A percentile compares a stretch with the other conserved stretches of the same genome.
Conservation (phyloP, 179 eudicot species). For the Vitellaria paradoxa region DNA sequence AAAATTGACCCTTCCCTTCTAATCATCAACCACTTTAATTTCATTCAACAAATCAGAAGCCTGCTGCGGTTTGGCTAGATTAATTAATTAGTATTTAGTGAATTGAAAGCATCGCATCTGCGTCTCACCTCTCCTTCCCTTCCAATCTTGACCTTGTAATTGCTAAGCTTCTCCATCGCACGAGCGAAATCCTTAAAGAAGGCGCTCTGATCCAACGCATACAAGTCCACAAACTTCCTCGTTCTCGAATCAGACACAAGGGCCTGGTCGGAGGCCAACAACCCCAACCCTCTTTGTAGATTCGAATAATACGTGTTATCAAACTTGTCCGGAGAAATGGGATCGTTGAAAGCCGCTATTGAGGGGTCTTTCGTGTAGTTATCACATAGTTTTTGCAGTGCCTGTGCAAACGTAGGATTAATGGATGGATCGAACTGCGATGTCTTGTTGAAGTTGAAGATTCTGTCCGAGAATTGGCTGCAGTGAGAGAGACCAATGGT, state of each 20-base stretch:
- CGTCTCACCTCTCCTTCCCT: slow-evolving; percentile 37
- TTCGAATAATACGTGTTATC: slow-evolving; percentile 37
- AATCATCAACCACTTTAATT: not conserved
- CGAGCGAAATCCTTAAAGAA: slow-evolving; percentile 31
- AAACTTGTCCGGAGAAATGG: slow-evolving; percentile 36
- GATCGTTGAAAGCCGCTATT: slow-evolving; percentile 35
- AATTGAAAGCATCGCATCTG: slow-evolving; percentile 38
- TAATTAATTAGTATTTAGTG: slow-evolving; percentile 12
- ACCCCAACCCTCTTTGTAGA: slow-evolving; percentile 35
- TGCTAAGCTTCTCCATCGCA: slow-evolving; percentile 38
- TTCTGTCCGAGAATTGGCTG: slow-evolving; percentile 30
- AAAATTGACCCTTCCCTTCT: not conserved
- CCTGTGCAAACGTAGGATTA: slow-evolving; percentile 28
- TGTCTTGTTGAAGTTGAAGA: slow-evolving; percentile 27
- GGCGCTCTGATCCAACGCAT: slow-evolving; percentile 30
- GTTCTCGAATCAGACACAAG: slow-evolving; percentile 29
- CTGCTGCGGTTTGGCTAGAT: not conserved
- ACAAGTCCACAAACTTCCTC: slow-evolving; percentile 37
- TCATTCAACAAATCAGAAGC: not conserved
- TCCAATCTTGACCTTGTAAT: slow-evolving; percentile 30
- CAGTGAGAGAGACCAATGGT: slow-evolving; percentile 47
- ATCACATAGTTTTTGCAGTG: slow-evolving; percentile 30
- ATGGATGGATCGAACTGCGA: slow-evolving; percentile 24
- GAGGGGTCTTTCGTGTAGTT: slow-evolving; percentile 23
- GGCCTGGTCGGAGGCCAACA: slow-evolving; percentile 35